Conservation (phyloP, 495 filamentous ascomycete species). For the Penicillium nucicola region DNA sequence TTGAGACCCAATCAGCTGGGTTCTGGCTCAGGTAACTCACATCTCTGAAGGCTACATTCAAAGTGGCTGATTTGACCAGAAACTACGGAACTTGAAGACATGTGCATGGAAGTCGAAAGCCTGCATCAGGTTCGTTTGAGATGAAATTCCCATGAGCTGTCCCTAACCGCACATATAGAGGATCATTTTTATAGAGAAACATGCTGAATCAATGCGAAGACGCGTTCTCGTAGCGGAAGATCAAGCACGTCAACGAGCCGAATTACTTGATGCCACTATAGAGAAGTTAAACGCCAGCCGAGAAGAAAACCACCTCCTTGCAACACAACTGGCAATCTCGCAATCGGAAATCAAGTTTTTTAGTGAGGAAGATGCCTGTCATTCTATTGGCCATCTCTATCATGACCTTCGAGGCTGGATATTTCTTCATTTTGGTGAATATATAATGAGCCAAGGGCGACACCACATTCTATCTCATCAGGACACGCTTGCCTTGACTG, state of each 20-base stretch:
- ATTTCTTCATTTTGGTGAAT: neutral
- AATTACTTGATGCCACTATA: neutral
- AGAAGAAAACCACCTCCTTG: slow-evolving; percentile 3
- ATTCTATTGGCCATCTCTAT: neutral
- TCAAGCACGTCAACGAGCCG: neutral
- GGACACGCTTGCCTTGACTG: neutral
- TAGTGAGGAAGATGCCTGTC: neutral
- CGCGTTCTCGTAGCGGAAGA: neutral
- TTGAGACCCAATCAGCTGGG: too few relatives aligned
- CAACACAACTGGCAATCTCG: neutral
- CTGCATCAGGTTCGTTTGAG: neutral
- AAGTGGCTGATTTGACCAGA: neutral
- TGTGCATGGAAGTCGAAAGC: neutral
- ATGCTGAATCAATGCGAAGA: neutral
- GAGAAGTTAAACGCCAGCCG: neutral
- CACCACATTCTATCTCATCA: neutral
- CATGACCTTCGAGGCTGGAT: neutral
- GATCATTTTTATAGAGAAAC: neutral
- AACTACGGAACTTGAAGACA: neutral
- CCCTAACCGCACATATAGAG: neutral
- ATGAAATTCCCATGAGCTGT: too few relatives aligned
- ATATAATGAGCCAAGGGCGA: neutral
- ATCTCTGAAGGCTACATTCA: neutral
- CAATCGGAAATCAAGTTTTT: neutral
- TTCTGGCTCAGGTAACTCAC: too few relatives aligned